Evolutionary conservation across 1,139 yeast species (phyloP).

Genomic region (Insectozyma bohioensis): DNA sequence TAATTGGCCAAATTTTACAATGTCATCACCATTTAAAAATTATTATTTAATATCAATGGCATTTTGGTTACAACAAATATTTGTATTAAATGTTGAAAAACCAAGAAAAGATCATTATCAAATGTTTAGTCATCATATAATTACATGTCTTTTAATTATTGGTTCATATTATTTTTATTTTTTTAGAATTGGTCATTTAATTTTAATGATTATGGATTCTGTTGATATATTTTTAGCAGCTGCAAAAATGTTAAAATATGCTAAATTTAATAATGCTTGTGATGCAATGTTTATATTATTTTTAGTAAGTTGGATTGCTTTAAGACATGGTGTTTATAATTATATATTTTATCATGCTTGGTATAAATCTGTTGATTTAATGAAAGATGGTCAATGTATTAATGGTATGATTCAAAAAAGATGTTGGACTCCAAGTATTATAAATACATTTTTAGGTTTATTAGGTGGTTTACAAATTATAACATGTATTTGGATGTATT

Average conservation of each 20-base stretch:
- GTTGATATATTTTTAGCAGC: constrained; percentile 70
- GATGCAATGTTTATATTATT: constrained; percentile 71
- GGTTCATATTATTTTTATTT: constrained; percentile 77
- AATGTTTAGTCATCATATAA: constrained; percentile 87
- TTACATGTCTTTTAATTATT: constrained; percentile 64
- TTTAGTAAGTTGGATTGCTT: constrained; percentile 64
- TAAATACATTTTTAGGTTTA: constrained; percentile 53
- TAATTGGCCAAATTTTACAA: constrained; percentile 74
- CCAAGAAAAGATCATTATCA: constrained; percentile 80
- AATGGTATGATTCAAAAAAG: constrained; percentile 30
- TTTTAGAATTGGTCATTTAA: constrained; percentile 76
- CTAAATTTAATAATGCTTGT: constrained; percentile 59
- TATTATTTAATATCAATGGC: constrained; percentile 75
- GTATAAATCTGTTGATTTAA: constrained; percentile 31
- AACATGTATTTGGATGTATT: constrained; percentile 70
- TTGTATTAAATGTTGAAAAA: constrained; percentile 74
- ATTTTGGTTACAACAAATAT: constrained; percentile 79
- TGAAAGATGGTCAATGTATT: constrained; percentile 39
- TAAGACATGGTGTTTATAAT: constrained; percentile 76
- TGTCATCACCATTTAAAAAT: constrained; percentile 53
- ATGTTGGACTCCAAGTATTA: constrained; percentile 59
- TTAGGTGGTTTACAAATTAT: constrained; percentile 68
- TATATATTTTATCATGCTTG: constrained; percentile 59
- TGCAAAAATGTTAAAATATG: constrained; percentile 78
- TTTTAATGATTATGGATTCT: constrained; percentile 77